Base-by-base conservation (phyloP, 768 basidiomycete species). In the Rhizopogon vesiculosus region DNA sequence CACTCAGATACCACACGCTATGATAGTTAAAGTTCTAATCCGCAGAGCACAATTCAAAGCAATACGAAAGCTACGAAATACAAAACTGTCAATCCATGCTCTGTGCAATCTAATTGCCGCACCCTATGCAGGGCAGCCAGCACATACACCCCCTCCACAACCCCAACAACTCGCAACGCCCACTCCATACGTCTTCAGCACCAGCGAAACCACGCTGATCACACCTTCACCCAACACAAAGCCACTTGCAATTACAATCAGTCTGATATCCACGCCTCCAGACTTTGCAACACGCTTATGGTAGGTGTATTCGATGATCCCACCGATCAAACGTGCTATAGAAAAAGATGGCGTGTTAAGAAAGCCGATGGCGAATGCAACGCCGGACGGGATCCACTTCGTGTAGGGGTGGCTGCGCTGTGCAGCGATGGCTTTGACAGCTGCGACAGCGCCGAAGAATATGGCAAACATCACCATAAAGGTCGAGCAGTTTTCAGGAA, bases 151-250 rank as follows among this genome's bases (percentile, higher is more conserved):
- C 60, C 84, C 85, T 3, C 78, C 73, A 69, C 96, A 98, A 12
- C 95, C 96, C 81, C 83, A 87, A 68, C 96, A 98, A 64, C 91
- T 95, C 16, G 75, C 72, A 7, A 84, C 83, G 7, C 85, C 87
- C 5, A 92, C 73, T 3, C 92, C 93, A 35, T 79, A 78, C 33
- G 86, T 91, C 58, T 84, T 83, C 57, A 97, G 69, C 7, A 86
- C 62, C 46, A 98, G 75, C 13, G 89, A 83, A 29, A 94, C 70
- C 45, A 98, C 79, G 65, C 93, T 94, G 42, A 91, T 76, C 35
- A 97, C 85, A 2, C 96, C 96, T 68, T 98, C 96, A 18, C 96
- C 96, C 16, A 98, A 76, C 25, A 98, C 95, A 68, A 98, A 97
- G 3, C 96, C 96, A 68, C 90, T 93, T 7, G 95, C 96, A 41